phyloP scores from a whole-genome alignment of 768 basidiomycete species.

The Russula foetens region DNA sequence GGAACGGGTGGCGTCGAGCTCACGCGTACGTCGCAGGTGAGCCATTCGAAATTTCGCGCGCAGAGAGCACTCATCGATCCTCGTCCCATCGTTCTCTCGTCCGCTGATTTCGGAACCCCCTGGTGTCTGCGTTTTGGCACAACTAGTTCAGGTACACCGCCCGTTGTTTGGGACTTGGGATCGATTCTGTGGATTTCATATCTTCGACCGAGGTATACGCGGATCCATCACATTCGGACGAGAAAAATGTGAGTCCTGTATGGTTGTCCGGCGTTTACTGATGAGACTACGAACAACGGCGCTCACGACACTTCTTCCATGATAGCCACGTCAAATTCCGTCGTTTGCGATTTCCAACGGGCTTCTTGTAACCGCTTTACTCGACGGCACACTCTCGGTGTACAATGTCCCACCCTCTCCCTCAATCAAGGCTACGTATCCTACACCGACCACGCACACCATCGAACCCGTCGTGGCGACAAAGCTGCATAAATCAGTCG shows the following conservation, averaged over 20 bases:
- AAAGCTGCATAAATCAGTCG: slow-evolving; percentile 15
- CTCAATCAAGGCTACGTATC: background rate
- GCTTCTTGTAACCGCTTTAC: slow-evolving; percentile 14
- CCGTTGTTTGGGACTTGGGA: slow-evolving; percentile 8
- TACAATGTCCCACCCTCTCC: slow-evolving; percentile 9
- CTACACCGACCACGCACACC: background rate
- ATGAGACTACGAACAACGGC: background rate
- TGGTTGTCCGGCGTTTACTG: background rate
- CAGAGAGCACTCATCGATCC: no score
- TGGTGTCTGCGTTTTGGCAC: background rate
- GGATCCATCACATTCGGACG: slow-evolving; percentile 17
- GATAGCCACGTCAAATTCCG: slow-evolving; percentile 17
- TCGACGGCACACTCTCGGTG: slow-evolving; percentile 18
- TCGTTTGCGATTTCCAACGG: slow-evolving; percentile 14
- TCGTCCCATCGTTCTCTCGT: background rate
- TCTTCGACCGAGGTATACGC: slow-evolving; percentile 14
- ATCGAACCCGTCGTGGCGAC: slow-evolving; percentile 3
- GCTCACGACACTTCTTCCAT: background rate
- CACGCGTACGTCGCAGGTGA: slow-evolving; percentile 10
- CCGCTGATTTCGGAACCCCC: background rate
- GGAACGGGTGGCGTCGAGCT: slow-evolving; percentile 11
- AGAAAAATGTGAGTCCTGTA: slow-evolving; percentile 19
- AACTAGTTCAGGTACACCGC: slow-evolving; percentile 13
- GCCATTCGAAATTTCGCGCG: background rate
- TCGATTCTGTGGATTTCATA: slow-evolving; percentile 13